Evolutionary conservation across 768 basidiomycete species (phyloP), one percentile per base, ranked within the genome.

Genomic region (Kwoniella sp.): DNA sequence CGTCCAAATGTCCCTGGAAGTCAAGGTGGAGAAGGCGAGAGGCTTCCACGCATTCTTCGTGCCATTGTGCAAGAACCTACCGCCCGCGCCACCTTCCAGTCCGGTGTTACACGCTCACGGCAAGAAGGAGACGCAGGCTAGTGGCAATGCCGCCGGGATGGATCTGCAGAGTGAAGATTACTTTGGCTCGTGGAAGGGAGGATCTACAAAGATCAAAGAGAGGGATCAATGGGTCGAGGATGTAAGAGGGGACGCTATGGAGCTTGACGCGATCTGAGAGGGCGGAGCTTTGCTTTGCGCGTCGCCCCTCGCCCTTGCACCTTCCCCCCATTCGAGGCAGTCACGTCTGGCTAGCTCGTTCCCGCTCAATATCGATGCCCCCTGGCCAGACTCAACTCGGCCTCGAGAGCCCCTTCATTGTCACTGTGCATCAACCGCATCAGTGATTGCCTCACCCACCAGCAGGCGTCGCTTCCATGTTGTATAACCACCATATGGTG

Each of bases 1-100:
- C 17, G 67, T 69, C 4, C 63, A 69, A 44, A 33, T 56, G 25
- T 56, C 56, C 9, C 57, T 69, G 12, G 63, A 69, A 37, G 33
- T 44, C 19, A 65, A 69, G 47, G 67, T 69, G 26, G 61, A 65
- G 36, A 54, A 57, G 31, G 51, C 62, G 17, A 60, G 61, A 40
- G 67, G 67, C 6, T 69, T 65, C 50, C 57, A 63, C 19, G 63
- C 66, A 17, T 65, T 69, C 53, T 65, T 65, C 47, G 50, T 69
- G 2, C 63, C 63, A 5, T 39, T 65, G 3, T 53, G 52, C 5
- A 52, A 58, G 42, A 48, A 40, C n/a, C 17, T 65, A 29, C 67
- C 67, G 12, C 47, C 49, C 15, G 63, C 59, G 9, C 67, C 67
- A n/a, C 67, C 67, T n/a, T 59, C 53, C 50, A 56, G 53, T 27